phyloP scores from a whole-genome alignment of 1,284 basidiomycete species.

The Xerocomus minutiporus region DNA sequence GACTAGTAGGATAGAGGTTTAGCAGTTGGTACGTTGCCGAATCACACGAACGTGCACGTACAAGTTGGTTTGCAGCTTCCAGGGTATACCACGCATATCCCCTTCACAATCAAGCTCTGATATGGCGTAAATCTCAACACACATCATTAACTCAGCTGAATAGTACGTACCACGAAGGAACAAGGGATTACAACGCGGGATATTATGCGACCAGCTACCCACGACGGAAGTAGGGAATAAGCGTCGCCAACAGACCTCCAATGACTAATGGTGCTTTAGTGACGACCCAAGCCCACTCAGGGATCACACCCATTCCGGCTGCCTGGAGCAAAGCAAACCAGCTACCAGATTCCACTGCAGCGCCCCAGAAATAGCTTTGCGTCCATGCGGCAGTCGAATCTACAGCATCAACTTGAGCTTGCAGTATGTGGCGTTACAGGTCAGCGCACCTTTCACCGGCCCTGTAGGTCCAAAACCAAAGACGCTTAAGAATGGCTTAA shows the following conservation, averaged over 20 bases:
- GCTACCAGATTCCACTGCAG: background rate
- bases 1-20: too few relatives aligned
- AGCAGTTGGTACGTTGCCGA: too few relatives aligned
- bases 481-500: too few relatives aligned
- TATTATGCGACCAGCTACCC: background rate
- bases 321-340: constrained; percentile 8
- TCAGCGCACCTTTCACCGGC: background rate
- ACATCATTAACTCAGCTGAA: background rate
- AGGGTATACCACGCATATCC: too few relatives aligned
- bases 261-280: background rate
- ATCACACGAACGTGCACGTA: too few relatives aligned
- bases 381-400: background rate
- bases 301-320: constrained; percentile 9
- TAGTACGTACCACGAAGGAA: background rate
- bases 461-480: too few relatives aligned
- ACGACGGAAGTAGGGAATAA: background rate
- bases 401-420: background rate
- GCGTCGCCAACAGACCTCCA: background rate
- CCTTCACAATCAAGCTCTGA: too few relatives aligned
- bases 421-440: too few relatives aligned
- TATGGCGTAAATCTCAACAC: too few relatives aligned
- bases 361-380: background rate
- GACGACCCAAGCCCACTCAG: constrained; percentile 1
- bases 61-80: too few relatives aligned
- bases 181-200: background rate